A percentile compares a stretch with the other conserved stretches of the same genome.
These are phyloP conservation scores for Pseudognaphalium luteoalbum DNA, from an alignment of 129 eudicot species.

Conservation along the genomic window DNA sequence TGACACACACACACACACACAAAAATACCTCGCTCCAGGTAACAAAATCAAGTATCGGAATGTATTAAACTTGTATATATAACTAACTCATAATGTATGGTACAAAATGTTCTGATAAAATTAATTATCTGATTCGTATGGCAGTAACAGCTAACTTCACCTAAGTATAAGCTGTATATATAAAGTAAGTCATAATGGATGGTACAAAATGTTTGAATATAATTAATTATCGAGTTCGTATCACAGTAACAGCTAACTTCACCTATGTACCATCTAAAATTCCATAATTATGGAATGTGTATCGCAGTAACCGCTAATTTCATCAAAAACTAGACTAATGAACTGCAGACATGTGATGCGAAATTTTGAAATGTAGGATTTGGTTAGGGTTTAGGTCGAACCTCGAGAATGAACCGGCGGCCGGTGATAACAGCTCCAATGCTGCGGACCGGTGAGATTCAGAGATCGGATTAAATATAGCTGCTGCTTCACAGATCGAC, in stretches of 20 bases:
- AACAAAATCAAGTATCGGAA: neutral
- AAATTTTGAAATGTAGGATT: slow-evolving; percentile 15
- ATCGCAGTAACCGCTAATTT: neutral
- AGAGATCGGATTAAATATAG: slow-evolving; percentile 65
- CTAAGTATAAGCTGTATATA: too few relatives aligned
- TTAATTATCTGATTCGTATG: too few relatives aligned
- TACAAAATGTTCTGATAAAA: neutral
- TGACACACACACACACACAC: neutral
- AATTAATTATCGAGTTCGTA: too few relatives aligned
- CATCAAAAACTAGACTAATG: neutral
- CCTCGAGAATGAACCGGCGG: slow-evolving; percentile 63
- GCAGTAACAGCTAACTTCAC: neutral
- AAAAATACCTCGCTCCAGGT: neutral
- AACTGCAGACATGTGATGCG: neutral
- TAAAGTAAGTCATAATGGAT: neutral
- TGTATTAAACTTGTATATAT: neutral
- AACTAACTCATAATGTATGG: neutral
- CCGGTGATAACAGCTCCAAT: slow-evolving; percentile 46
- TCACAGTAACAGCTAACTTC: neutral
- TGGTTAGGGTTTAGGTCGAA: slow-evolving; percentile 31
- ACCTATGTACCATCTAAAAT: neutral
- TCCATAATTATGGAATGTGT: neutral
- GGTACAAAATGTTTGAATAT: neutral
- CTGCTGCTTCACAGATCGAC: slow-evolving; percentile 55
- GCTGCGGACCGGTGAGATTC: slow-evolving; percentile 81